Evolutionary conservation across 73 alveolate genomes (phyloP).

Genomic region (Diophrys sp.): DNA sequence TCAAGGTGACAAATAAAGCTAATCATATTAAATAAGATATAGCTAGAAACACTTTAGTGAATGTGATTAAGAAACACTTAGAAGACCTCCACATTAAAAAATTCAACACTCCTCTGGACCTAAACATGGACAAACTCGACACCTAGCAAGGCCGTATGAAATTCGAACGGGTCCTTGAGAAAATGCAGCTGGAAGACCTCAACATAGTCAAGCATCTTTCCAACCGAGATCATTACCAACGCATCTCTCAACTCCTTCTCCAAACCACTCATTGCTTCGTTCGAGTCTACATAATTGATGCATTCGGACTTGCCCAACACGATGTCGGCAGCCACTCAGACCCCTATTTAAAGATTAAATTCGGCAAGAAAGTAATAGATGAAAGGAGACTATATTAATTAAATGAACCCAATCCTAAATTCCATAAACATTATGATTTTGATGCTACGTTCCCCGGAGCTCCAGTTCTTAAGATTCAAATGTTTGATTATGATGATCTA

Average conservation of each 20-base stretch:
- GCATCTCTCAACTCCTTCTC: conserved; percentile 37
- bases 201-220: conserved; percentile 29
- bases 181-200: conserved; percentile 27
- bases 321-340: conserved; percentile 88
- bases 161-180: conserved; percentile 23
- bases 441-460: conserved; percentile 94
- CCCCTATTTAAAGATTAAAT: conserved; percentile 64
- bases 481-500: conserved; percentile 94
- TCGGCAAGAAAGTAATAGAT: not conserved
- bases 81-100: conserved; percentile 20
- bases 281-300: conserved; percentile 82
- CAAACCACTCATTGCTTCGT: conserved; percentile 61
- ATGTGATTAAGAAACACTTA: conserved; percentile 21
- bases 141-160: conserved; percentile 39
- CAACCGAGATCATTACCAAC: conserved; percentile 18
- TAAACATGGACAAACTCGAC: conserved; percentile 16
- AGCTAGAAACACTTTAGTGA: conserved; percentile 19
- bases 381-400: conserved; percentile 6
- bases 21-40: conserved; percentile 11
- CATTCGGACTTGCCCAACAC: conserved; percentile 80
- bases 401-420: conserved; percentile 1
- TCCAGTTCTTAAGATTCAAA: conserved; percentile 77
- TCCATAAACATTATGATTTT: conserved; percentile 57
- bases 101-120: conserved; percentile 26
- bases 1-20: conserved; percentile 27